Evolutionary conservation across 768 basidiomycete genomes (phyloP).

Genomic region (Serpula lacrymans): DNA sequence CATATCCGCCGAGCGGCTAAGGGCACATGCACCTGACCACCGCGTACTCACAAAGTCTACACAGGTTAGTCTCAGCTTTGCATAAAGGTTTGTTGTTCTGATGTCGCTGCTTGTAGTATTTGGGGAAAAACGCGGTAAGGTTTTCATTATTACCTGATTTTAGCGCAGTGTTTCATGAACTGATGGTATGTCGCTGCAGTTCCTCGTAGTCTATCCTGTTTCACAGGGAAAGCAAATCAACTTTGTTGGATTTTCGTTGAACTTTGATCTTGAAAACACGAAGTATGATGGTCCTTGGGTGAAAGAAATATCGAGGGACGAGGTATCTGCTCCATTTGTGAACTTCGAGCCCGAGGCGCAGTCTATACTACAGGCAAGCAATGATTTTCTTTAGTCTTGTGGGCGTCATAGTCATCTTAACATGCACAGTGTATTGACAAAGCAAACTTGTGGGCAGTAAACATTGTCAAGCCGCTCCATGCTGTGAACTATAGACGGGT

Average conservation of each 20-base stretch:
- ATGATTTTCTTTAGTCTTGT: neutral
- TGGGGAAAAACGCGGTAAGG: slow-evolving; percentile 50
- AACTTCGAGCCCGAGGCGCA: slow-evolving; percentile 61
- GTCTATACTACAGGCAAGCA: slow-evolving; percentile 49
- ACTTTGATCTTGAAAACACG: slow-evolving; percentile 51
- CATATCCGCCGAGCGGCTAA: slow-evolving; percentile 50
- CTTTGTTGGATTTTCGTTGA: slow-evolving; percentile 53
- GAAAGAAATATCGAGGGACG: slow-evolving; percentile 38
- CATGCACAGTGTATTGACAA: slow-evolving; percentile 47
- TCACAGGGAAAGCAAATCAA: slow-evolving; percentile 57
- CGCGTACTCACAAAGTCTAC: slow-evolving; percentile 43
- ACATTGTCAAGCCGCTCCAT: slow-evolving; percentile 49
- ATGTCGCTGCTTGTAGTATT: slow-evolving; percentile 40
- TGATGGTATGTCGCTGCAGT: slow-evolving; percentile 39
- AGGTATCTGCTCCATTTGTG: slow-evolving; percentile 43
- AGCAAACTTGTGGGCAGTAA: slow-evolving; percentile 61
- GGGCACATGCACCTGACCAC: slow-evolving; percentile 42
- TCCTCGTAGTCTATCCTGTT: slow-evolving; percentile 61
- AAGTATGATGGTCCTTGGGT: slow-evolving; percentile 51
- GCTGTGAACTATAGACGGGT: slow-evolving; percentile 53
- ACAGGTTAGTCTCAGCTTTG: slow-evolving; percentile 33
- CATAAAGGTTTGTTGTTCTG: slow-evolving; percentile 1
- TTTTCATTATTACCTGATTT: too few relatives aligned
- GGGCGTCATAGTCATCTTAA: neutral
- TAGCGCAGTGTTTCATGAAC: neutral